Evolutionary conservation across 2,329 filamentous ascomycete genomes (phyloP), one percentile per base, ranked within the genome.

Genomic region (Hypoxylon sp.): DNA sequence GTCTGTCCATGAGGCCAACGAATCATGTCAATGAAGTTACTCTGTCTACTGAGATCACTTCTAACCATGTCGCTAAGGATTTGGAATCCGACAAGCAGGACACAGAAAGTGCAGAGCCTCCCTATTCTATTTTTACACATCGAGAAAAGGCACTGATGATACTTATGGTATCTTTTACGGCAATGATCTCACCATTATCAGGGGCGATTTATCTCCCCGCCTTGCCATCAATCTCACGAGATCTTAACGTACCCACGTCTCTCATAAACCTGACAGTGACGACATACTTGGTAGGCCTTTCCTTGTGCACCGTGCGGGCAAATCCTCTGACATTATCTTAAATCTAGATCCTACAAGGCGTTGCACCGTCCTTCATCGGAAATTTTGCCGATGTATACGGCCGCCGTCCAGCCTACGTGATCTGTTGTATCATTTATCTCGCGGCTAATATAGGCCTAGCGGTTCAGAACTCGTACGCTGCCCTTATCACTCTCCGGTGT

Each of bases 291-390:
- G 68, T 74, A 50, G 50, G 69, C 6, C 52, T n/a, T 35, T 8
- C 2, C 3, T 10, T 26, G 4, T 14, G 14, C 2, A 9, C 2
- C 24, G 2, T 5, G 5, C 10, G 4, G 3, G 24, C 5, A 14
- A 35, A 51, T 1, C 5, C 17, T 14, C 55, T 65, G 6, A 65
- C 13, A 33, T 10, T 4, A 26, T 1, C 22, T 13, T 8, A 14
- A 52, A 24, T 26, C 26, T n/a, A 67, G 65, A 57, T 84, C 19
- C 77, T 84, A 14, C 82, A 84, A 73, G 81, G 78, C 3, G 66
- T 84, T 2, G 78, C 81, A 0, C 83, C 83, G 1, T 77, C 77
- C 19, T 74, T 83, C 48, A 74, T 82, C 22, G 82, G 80, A 1
- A 79, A 78, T 22, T 77, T 82, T 14, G 79, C 82, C 0, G 83